Evolutionary conservation across 2,329 filamentous ascomycete species (phyloP).

Genomic region (Emericellopsis atlantica): DNA sequence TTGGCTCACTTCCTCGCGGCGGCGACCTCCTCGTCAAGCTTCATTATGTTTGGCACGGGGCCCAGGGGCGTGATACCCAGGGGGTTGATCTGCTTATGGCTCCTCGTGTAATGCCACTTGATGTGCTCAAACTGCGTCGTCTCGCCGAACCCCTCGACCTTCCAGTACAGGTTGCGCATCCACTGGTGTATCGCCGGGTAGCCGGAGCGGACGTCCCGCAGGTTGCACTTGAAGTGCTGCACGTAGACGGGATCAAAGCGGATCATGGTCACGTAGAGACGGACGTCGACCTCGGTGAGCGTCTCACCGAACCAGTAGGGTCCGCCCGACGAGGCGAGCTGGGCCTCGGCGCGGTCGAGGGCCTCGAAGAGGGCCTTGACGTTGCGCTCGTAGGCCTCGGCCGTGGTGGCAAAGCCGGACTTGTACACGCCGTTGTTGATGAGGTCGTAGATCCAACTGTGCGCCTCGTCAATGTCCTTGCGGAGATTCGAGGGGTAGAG

Average conservation of each 20-base stretch:
- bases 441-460: constrained; percentile 67
- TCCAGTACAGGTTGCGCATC: constrained; percentile 80
- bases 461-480: constrained; percentile 58
- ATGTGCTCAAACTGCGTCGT: constrained; percentile 94
- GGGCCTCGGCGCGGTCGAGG: constrained; percentile 63
- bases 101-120: constrained; percentile 60
- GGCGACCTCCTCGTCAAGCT: constrained; percentile 63
- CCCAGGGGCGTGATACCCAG: constrained; percentile 71
- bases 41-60: constrained; percentile 71
- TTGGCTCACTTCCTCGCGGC: constrained; percentile 25
- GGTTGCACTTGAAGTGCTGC: constrained; percentile 81
- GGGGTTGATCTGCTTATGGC: constrained; percentile 55
- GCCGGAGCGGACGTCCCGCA: constrained; percentile 71
- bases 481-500: constrained; percentile 57
- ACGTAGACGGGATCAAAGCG: constrained; percentile 73
- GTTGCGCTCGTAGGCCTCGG: constrained; percentile 70
- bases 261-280: constrained; percentile 60
- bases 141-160: constrained; percentile 56
- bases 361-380: constrained; percentile 60
- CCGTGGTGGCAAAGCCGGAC: constrained; percentile 73
- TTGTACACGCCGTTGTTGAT: constrained; percentile 66
- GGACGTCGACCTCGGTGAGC: constrained; percentile 72
- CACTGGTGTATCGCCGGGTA: constrained; percentile 74
- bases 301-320: constrained; percentile 65
- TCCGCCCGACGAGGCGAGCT: constrained; percentile 40